Evolutionary conservation across 1,284 basidiomycete species (phyloP), one percentile per base, ranked within the genome.

Genomic region (Apiotrichum veenhuisii): DNA sequence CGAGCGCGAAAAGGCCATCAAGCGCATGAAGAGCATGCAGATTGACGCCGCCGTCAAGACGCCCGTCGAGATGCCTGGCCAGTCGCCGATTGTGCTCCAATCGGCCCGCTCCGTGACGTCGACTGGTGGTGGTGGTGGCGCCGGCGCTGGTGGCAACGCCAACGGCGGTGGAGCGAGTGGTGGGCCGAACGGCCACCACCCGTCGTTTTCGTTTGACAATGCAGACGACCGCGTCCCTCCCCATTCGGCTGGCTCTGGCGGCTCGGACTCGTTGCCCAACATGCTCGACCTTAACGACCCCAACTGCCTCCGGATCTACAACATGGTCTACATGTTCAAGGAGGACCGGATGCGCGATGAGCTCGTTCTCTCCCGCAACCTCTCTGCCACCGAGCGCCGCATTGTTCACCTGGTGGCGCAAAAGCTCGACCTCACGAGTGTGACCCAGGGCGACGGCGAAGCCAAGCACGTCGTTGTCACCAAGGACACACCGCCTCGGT

Each of bases 261-360:
- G 54, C 41, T 68, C 68, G 17, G 64, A 72, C 54, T 54, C 78
- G 80, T 41, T 73, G 26, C 78, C 84, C 8, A 84, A 81, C 67
- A 88, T 90, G 73, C 83, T 98, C 54, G 95, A 99, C 76, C 82
- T 98, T 68, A 98, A 98, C 71, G 95, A 99, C 75, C 87, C 94
- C 1, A 86, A 87, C 36, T 95, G 93, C 11, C 82, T 98, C 63
- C 93, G 98, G 75, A 96, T 99, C 67, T 98, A 98, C 75, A 98
- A 95, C 55, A 84, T 94, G 64, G 91, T 98, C 55, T 80, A 98
- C 46, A 82, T 98, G 42, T 99, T 99, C 86, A 97, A 96, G 79
- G 94, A 97, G 69, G 95, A 98, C 75, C 87, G 84, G 63, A 94
- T 98, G 90, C 85, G 96, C 34, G 95, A 98, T 68, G 95, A 98